A percentile compares a stretch with the other conserved stretches of the same genome.
phyloP scores from a whole-genome alignment of 2,329 filamentous ascomycete genomes.

The Botryosphaeria dothidea region DNA sequence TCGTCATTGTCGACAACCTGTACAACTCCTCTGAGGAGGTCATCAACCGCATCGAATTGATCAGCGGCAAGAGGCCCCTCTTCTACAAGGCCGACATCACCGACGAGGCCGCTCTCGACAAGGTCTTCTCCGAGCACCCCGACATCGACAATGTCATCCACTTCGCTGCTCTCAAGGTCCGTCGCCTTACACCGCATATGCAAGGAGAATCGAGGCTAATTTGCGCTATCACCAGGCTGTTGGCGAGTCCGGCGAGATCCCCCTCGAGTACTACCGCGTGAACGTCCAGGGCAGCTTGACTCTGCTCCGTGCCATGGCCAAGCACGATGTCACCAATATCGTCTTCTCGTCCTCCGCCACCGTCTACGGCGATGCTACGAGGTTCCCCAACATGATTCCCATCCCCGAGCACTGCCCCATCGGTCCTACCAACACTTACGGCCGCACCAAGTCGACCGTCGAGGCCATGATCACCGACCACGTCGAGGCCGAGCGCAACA shows the following conservation, averaged over 20 bases:
- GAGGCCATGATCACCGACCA: constrained; percentile 91
- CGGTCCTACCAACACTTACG: constrained; percentile 96
- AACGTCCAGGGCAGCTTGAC: constrained; percentile 92
- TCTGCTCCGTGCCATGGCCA: constrained; percentile 83
- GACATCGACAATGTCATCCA: constrained; percentile 98
- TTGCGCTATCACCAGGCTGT: constrained; percentile 66
- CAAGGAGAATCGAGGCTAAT: constrained; percentile 17
- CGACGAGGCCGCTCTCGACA: constrained; percentile 78
- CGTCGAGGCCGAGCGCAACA: constrained; percentile 82
- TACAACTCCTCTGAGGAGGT: constrained; percentile 95
- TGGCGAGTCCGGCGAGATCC: constrained; percentile 90
- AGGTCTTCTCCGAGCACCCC: constrained; percentile 84
- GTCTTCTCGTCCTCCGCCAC: constrained; percentile 98
- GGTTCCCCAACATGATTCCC: constrained; percentile 96
- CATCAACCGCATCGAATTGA: constrained; percentile 91
- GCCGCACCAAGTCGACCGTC: constrained; percentile 90
- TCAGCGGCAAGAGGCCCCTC: constrained; percentile 80
- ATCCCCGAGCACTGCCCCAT: constrained; percentile 97
- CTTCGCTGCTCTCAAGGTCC: constrained; percentile 93
- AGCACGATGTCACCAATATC: constrained; percentile 91
- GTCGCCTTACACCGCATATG: constrained; percentile 23
- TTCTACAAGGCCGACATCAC: constrained; percentile 90
- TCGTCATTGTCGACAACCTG: constrained; percentile 93
- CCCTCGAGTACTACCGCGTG: constrained; percentile 95
- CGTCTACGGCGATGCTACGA: constrained; percentile 96